Evolutionary conservation across 768 basidiomycete species (phyloP), one percentile per base, ranked within the genome.

Genomic region (Hebeloma cylindrosporum): DNA sequence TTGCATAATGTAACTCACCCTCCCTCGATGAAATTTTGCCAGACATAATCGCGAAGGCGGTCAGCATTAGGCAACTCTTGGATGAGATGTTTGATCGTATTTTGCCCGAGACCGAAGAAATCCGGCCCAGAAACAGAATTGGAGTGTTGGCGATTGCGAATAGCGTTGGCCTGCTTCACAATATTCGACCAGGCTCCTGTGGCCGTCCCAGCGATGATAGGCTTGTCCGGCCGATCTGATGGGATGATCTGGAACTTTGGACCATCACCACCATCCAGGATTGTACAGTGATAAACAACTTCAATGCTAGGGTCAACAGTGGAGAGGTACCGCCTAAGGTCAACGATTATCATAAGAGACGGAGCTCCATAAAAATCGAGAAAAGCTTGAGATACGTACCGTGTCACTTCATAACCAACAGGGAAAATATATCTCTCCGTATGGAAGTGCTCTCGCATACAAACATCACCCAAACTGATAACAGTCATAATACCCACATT

Each of bases 401-500:
- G 76, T 3, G 81, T 85, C 4, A 89, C 85, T 58, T 88, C 86
- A 60, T 90, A 92, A 11, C 88, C 88, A 29, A 91, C 84, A 7
- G 90, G 90, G 56, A 89, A 93, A 51, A 93, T 92, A 59, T 92
- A 92, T 40, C 90, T 71, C 60, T 92, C 88, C 0, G 89, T 90
- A 60, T 89, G 86, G 58, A 90, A 92, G 60, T 90, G 85, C 51
- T 90, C 87, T 22, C 85, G 74, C 81, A 83, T 80, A 58, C 85
- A 88, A 5, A 91, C 80, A 40, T 80, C 78, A 2, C 90, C 90
- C 0, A 93, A 70, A 48, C 59, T 79, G 45, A 83, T 72, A 18
- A 93, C 82, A 1, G 85, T 88, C 86, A 92, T 90, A 60, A 92
- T 91, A 23, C 90, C 90, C 13, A 91, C 87, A 55, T 82, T 86